Conservation (phyloP, 176 grass and related monocot species). For the Rhynchospora breviuscula region DNA sequence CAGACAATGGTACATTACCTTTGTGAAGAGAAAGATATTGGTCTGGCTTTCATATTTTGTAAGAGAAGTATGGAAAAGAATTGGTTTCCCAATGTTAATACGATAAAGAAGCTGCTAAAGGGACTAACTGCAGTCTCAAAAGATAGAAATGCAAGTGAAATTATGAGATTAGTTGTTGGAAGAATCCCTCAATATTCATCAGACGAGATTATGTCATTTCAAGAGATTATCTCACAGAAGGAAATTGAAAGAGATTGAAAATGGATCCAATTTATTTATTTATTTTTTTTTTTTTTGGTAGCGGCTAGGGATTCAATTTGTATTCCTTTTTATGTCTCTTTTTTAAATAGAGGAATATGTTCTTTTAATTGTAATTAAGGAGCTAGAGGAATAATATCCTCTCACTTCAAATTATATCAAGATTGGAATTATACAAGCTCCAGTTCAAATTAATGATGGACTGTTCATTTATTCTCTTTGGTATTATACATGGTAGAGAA, state of each 20-base stretch:
- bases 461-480: too few species aligned
- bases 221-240: conserved; percentile 47
- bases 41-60: conserved; percentile 67
- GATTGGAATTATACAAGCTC: too few species aligned
- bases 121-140: conserved; percentile 61
- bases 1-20: conserved; percentile 99
- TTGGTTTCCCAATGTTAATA: conserved; percentile 59
- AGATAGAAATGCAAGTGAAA: conserved; percentile 59
- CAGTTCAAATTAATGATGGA: too few species aligned
- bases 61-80: conserved; percentile 81
- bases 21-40: conserved; percentile 58
- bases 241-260: conserved; percentile 28
- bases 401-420: too few species aligned
- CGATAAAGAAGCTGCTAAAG: conserved; percentile 54
- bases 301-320: background rate
- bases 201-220: conserved; percentile 46
- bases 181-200: conserved; percentile 54
- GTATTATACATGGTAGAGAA: too few species aligned
- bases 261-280: background rate
- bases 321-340: background rate
- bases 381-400: background rate
- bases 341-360: background rate
- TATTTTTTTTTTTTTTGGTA: background rate
- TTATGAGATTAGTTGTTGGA: conserved; percentile 55
- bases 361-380: conserved; percentile 4